A percentile compares a stretch with the other conserved stretches of the same genome.
Conservation (phyloP, 148 eudicot species). For the Arctostaphylos glauca region DNA sequence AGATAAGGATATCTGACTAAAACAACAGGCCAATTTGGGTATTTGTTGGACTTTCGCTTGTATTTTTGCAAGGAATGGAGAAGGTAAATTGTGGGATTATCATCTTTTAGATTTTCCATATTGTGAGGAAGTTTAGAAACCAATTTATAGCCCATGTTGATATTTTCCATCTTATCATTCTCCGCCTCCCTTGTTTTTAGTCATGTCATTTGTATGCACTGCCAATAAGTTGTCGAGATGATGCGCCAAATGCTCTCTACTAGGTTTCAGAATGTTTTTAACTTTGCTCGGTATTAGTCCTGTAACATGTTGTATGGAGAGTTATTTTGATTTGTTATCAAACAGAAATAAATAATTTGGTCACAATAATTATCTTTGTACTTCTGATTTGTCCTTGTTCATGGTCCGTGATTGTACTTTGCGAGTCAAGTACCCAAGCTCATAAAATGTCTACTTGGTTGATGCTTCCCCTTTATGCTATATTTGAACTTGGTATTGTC, state of each 20-base stretch:
- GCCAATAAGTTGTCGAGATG: slow-evolving; percentile 15
- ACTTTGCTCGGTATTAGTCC: neutral
- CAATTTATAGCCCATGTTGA: slow-evolving; percentile 15
- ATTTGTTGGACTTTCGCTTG: slow-evolving; percentile 8
- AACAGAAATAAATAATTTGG: neutral
- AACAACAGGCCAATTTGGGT: slow-evolving; percentile 5
- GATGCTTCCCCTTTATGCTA: neutral
- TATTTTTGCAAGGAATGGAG: slow-evolving; percentile 14
- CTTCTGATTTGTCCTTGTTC: neutral
- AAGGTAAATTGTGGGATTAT: neutral
- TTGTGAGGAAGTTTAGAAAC: slow-evolving; percentile 8
- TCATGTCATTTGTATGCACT: slow-evolving; percentile 16
- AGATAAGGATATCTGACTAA: slow-evolving; percentile 84
- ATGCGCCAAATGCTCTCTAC: neutral
- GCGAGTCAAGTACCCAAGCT: neutral
- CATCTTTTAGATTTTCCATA: neutral
- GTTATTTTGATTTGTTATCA: neutral
- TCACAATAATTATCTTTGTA: neutral
- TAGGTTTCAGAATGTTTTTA: slow-evolving; percentile 17
- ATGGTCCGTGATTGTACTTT: neutral
- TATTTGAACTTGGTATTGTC: neutral
- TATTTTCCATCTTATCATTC: slow-evolving; percentile 12
- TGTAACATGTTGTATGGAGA: neutral
- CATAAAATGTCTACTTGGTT: neutral
- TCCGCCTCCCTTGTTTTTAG: slow-evolving; percentile 7